phyloP scores from a whole-genome alignment of 2,329 filamentous ascomycete genomes.

The Ilyonectria destructans region DNA sequence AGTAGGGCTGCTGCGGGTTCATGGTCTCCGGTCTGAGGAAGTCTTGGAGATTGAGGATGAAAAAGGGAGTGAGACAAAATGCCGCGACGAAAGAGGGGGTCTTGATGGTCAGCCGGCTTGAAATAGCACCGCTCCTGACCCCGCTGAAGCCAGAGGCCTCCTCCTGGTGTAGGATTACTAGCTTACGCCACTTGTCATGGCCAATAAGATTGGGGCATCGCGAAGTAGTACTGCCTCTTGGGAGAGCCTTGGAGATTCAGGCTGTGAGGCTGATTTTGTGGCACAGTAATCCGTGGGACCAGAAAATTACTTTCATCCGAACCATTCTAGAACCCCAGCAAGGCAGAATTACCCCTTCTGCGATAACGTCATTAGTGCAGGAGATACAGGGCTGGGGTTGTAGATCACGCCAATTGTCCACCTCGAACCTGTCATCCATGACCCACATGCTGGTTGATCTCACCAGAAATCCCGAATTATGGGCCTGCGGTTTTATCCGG shows the following conservation, averaged over 20 bases:
- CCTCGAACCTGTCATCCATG: background rate
- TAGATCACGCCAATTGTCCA: background rate
- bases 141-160: constrained; percentile 1
- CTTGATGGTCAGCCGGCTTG: background rate
- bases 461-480: background rate
- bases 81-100: constrained; percentile 6
- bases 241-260: background rate
- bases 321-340: background rate
- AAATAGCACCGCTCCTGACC: constrained; percentile 4
- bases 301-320: background rate
- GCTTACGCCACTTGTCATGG: background rate
- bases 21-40: constrained; percentile 10
- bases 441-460: background rate
- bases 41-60: background rate
- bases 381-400: background rate
- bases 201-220: background rate
- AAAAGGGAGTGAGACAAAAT: background rate
- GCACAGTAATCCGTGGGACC: background rate
- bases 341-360: background rate
- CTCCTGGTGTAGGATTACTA: background rate
- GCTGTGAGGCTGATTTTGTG: background rate
- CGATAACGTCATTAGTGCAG: background rate
- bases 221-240: background rate
- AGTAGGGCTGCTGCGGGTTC: constrained; percentile 42
- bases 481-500: background rate